These are phyloP conservation scores for Mycosphaerella sp. DNA, from an alignment of 2,329 filamentous ascomycete genomes.

Conservation along the genomic window DNA sequence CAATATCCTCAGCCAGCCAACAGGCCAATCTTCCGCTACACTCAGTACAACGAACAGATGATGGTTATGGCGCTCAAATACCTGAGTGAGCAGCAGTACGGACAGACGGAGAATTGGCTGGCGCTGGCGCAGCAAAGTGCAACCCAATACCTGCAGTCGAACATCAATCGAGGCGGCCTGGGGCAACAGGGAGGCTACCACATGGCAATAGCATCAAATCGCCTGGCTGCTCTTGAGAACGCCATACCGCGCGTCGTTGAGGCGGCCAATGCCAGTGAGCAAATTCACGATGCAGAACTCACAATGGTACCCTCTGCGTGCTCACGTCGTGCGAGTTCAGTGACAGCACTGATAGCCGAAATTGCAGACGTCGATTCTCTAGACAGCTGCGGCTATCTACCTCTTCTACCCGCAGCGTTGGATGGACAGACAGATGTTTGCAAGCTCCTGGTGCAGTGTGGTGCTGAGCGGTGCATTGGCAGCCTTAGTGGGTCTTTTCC, in stretches of 20 bases:
- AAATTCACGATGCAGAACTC: constrained; percentile 59
- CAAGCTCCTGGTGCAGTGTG: constrained; percentile 63
- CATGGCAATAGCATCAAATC: constrained; percentile 10
- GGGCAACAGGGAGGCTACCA: constrained; percentile 15
- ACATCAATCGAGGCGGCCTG: constrained; percentile 13
- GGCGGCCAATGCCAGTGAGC: constrained; percentile 61
- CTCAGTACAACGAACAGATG: constrained; percentile 43
- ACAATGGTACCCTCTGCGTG: constrained; percentile 57
- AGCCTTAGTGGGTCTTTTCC: constrained; percentile 66
- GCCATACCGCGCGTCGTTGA: constrained; percentile 12
- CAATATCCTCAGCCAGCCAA: constrained; percentile 30
- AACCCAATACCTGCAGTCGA: constrained; percentile 23
- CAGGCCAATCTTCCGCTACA: constrained; percentile 41
- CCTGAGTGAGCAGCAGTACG: constrained; percentile 33
- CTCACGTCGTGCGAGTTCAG: constrained; percentile 68
- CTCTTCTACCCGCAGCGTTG: constrained; percentile 74
- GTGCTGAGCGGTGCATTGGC: constrained; percentile 64
- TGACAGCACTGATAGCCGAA: constrained; percentile 67
- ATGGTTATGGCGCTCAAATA: constrained; percentile 53
- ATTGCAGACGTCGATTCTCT: constrained; percentile 70
- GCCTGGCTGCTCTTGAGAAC: constrained; percentile 15
- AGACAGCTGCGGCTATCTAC: constrained; percentile 74
- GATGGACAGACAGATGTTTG: constrained; percentile 71
- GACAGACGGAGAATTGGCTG: constrained; percentile 30
- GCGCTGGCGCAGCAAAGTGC: constrained; percentile 27